These are phyloP conservation scores for Monilinia polystroma DNA, from an alignment of 2,329 filamentous ascomycete species.

Conservation along the genomic window DNA sequence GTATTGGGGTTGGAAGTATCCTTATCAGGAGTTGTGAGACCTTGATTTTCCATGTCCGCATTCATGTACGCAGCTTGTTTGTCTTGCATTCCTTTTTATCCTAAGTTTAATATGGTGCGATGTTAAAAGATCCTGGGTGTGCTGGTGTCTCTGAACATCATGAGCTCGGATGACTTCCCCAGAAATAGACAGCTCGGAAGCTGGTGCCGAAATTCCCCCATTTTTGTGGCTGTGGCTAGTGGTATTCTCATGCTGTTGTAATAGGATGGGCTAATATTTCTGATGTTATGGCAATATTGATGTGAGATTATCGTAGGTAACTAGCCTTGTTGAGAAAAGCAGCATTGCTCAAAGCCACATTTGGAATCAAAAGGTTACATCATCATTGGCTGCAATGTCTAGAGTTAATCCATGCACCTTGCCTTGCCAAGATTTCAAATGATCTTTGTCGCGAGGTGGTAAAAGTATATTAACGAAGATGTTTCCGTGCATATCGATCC, in stretches of 20 bases:
- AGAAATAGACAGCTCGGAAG: neutral
- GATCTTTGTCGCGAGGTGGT: neutral
- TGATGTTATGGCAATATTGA: no score
- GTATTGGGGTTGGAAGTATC: neutral
- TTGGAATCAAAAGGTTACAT: neutral
- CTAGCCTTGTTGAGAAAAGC: neutral
- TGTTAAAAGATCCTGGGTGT: neutral
- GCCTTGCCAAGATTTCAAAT: neutral
- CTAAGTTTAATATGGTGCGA: neutral
- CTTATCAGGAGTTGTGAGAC: neutral
- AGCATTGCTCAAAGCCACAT: constrained; percentile 3
- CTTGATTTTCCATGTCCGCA: neutral
- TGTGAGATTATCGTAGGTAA: neutral
- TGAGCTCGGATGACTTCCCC: neutral
- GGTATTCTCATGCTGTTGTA: neutral
- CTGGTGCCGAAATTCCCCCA: constrained; percentile 4
- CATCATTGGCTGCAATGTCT: neutral
- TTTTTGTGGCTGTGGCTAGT: constrained; percentile 1
- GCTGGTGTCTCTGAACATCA: neutral
- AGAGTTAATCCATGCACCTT: neutral
- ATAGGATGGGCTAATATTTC: fast-evolving
- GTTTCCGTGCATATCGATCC: neutral
- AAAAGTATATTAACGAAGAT: constrained; percentile 5
- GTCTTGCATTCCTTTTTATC: neutral
- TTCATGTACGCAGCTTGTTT: neutral